Evolutionary conservation across 345 rosid genomes (phyloP), one percentile per base, ranked within the genome.

Genomic region (Odontarrhena argentea): DNA sequence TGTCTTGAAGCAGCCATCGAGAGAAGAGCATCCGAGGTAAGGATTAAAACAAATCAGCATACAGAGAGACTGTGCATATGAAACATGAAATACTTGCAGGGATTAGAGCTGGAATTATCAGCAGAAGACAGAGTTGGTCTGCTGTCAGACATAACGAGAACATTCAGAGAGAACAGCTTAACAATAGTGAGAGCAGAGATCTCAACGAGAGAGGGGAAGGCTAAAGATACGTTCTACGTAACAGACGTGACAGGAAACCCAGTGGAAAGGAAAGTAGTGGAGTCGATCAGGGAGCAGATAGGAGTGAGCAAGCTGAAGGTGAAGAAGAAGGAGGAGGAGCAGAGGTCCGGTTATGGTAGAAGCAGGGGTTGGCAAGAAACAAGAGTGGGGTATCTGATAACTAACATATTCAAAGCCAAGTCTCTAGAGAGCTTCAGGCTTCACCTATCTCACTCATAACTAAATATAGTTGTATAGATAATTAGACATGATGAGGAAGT

Each of bases 181-280:
- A 77, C 95, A 1, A 95, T 91, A 28, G 82, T 87, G 46, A 81
- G 84, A 58, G 99, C 99, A 1, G 97, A 94, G 87, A 91, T 94
- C n/a, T 84, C 85, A 2, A 91, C 97, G 13, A 68, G 85, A 69
- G 89, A 88, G 3, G 82, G 88, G 13, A 87, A 84, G 59, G 99
- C 99, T 2, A 81, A 80, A 77, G 92, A 94, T 51, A 80, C 69
- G 2, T 94, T 94, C 77, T 91, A 82, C 43, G 96, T 94, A 55
- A 78, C 84, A 11, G 99, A 91, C 75, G 81, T 91, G 13, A 82
- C 99, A 0, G 95, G 97, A 52, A 55, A 68, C 61, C 79, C 81
- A 3, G 96, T 94, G 47, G 88, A 79, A 74, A 77, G 80, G 9
- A 85, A 83, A 79, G 85, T 83, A 4, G 82, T 94, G 30, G 95